phyloP scores from a whole-genome alignment of 2,329 filamentous ascomycete genomes.

The Paraconiothyrium sp. region DNA sequence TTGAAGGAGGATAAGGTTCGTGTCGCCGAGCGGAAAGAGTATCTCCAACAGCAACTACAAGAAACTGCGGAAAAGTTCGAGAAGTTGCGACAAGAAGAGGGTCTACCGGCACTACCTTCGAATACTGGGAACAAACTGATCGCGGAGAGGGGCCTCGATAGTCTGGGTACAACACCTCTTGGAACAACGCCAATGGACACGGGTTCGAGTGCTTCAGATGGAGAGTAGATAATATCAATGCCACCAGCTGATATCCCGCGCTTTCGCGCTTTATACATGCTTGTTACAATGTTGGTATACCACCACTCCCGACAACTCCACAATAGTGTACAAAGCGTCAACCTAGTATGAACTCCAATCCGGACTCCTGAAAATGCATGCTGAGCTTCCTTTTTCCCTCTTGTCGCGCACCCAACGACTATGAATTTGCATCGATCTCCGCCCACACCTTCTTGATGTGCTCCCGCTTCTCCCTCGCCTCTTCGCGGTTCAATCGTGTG shows the following conservation, averaged over 20 bases:
- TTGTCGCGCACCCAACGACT: slow-evolving; percentile 5
- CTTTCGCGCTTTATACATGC: background rate
- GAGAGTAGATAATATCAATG: slow-evolving; percentile 34
- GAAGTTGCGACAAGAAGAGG: slow-evolving; percentile 61
- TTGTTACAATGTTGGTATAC: background rate
- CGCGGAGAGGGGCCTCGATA: slow-evolving; percentile 48
- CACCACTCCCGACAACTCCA: background rate
- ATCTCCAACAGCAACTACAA: slow-evolving; percentile 82
- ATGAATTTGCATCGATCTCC: slow-evolving; percentile 76
- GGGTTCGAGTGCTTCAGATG: slow-evolving; percentile 35
- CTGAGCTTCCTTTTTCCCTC: slow-evolving; percentile 1
- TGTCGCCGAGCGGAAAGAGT: slow-evolving; percentile 74
- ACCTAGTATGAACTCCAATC: slow-evolving; percentile 2
- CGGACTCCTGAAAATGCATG: slow-evolving; percentile 17
- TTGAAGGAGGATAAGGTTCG: slow-evolving; percentile 74
- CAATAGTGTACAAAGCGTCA: slow-evolving; percentile 1
- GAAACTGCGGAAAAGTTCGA: slow-evolving; percentile 80
- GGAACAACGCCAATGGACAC: slow-evolving; percentile 46
- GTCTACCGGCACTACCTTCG: slow-evolving; percentile 48
- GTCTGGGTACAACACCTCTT: slow-evolving; percentile 48
- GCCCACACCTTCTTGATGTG: slow-evolving; percentile 81
- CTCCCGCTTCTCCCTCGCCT: slow-evolving; percentile 72
- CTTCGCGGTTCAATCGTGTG: slow-evolving; percentile 78
- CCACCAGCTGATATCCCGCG: slow-evolving; percentile 4
- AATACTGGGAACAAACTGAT: slow-evolving; percentile 40